Conservation (phyloP, 2,329 filamentous ascomycete species). For the Nemania diffusa region DNA sequence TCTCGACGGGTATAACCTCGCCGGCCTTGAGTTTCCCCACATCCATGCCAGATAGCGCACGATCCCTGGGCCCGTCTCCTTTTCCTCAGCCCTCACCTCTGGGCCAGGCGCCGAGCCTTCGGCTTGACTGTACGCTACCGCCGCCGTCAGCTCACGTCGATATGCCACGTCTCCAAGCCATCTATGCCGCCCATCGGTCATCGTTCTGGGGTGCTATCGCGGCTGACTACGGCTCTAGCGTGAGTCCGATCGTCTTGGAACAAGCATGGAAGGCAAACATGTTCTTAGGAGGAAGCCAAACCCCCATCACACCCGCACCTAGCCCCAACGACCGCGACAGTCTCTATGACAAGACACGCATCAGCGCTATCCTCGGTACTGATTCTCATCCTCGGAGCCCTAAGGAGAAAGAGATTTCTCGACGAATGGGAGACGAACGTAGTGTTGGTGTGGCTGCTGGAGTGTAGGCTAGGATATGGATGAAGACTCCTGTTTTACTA, state of each 20-base stretch:
- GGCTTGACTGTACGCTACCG: constrained; percentile 67
- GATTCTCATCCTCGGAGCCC: constrained; percentile 68
- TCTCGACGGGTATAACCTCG: constrained; percentile 52
- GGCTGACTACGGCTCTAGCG: constrained; percentile 73
- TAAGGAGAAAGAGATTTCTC: constrained; percentile 67
- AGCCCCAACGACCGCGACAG: constrained; percentile 61
- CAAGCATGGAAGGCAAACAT: constrained; percentile 72
- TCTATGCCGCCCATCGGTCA: constrained; percentile 76
- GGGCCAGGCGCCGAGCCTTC: constrained; percentile 59
- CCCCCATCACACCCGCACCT: constrained; percentile 64
- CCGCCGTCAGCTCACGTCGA: constrained; percentile 64
- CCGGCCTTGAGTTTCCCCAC: constrained; percentile 55
- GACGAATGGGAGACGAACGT: constrained; percentile 64
- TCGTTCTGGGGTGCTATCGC: constrained; percentile 80
- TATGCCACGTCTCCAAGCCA: constrained; percentile 71
- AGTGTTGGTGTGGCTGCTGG: constrained; percentile 47
- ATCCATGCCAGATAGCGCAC: constrained; percentile 54
- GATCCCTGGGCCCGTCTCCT: constrained; percentile 57
- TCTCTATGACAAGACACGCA: constrained; percentile 67
- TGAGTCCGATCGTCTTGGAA: constrained; percentile 72
- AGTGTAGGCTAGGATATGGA: constrained; percentile 42
- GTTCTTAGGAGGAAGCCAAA: constrained; percentile 53
- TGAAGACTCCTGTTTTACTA: background rate
- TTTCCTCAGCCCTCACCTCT: constrained; percentile 56
- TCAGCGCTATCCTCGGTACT: constrained; percentile 70